These are phyloP conservation scores for Phaeoacremonium minimum DNA, from an alignment of 2,329 filamentous ascomycete genomes.

Conservation along the genomic window DNA sequence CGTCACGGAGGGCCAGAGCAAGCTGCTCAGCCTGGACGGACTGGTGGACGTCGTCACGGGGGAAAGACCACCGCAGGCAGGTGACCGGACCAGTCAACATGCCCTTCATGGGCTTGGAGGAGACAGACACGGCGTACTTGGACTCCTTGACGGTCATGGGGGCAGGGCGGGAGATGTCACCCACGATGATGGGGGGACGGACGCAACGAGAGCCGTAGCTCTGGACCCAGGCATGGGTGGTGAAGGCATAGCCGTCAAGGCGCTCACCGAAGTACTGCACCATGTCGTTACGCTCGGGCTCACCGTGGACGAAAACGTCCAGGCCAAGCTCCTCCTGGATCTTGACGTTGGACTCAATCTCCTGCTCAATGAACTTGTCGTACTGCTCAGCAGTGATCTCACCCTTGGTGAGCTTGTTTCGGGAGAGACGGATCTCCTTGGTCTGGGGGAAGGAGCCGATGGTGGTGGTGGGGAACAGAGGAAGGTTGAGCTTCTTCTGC, in stretches of 20 bases:
- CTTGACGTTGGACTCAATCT: constrained; percentile 92
- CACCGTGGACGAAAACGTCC: constrained; percentile 96
- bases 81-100: constrained; percentile 99
- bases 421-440: constrained; percentile 93
- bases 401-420: constrained; percentile 98
- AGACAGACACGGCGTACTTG: constrained; percentile 94
- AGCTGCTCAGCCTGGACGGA: constrained; percentile 98
- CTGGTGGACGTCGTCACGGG: constrained; percentile 98
- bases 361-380: constrained; percentile 98
- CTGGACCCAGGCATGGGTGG: constrained; percentile 97
- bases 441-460: constrained; percentile 99
- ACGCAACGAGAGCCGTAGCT: constrained; percentile 98
- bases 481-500: constrained; percentile 88
- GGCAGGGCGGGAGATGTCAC: constrained; percentile 93
- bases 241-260: constrained; percentile 95
- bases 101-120: constrained; percentile 99
- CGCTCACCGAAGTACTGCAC: constrained; percentile 99
- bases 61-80: constrained; percentile 99
- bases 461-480: constrained; percentile 97
- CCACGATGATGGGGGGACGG: constrained; percentile 95
- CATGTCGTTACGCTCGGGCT: constrained; percentile 99
- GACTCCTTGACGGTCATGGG: constrained; percentile 99
- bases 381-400: constrained; percentile 91
- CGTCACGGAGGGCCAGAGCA: constrained; percentile 94
- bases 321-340: constrained; percentile 98